These are phyloP conservation scores for Termitomyces sp. DNA, from an alignment of 768 basidiomycete species.

Conservation along the genomic window DNA sequence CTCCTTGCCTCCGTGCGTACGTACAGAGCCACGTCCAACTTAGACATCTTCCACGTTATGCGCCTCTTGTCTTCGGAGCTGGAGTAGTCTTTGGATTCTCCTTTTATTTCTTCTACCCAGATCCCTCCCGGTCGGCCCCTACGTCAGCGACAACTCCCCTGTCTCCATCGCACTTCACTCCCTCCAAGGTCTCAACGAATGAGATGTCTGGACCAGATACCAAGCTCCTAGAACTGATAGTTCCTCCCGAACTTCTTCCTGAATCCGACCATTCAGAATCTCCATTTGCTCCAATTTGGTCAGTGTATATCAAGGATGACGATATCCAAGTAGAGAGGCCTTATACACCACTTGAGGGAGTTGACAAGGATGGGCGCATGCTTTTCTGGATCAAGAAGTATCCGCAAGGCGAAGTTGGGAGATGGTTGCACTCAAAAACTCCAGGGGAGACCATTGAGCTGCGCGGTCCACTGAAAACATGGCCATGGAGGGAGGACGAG, in stretches of 20 bases:
- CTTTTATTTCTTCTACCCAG: constrained; percentile 47
- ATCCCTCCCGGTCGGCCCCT: constrained; percentile 39
- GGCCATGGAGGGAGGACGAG: constrained; percentile 42
- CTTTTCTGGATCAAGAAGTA: constrained; percentile 81
- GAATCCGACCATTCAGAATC: constrained; percentile 9
- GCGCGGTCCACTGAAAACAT: constrained; percentile 70
- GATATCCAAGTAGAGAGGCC: constrained; percentile 86
- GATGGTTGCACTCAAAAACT: constrained; percentile 72
- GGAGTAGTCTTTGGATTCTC: constrained; percentile 31
- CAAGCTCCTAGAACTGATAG: constrained; percentile 55
- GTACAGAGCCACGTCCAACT: neutral
- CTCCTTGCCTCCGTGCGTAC: constrained; percentile 1
- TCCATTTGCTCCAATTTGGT: constrained; percentile 51
- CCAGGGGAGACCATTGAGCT: constrained; percentile 67
- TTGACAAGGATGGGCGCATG: constrained; percentile 62
- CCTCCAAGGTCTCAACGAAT: constrained; percentile 49
- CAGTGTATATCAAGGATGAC: constrained; percentile 78
- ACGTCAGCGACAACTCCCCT: constrained; percentile 31
- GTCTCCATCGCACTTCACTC: constrained; percentile 51
- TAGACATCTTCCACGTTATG: neutral
- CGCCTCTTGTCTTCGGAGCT: constrained; percentile 4
- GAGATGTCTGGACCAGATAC: constrained; percentile 49
- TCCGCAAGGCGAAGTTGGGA: constrained; percentile 70
- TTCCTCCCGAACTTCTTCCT: constrained; percentile 41
- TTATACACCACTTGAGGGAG: constrained; percentile 75